Base-by-base conservation (phyloP, 768 basidiomycete species). In the Steccherinum ochraceum region DNA sequence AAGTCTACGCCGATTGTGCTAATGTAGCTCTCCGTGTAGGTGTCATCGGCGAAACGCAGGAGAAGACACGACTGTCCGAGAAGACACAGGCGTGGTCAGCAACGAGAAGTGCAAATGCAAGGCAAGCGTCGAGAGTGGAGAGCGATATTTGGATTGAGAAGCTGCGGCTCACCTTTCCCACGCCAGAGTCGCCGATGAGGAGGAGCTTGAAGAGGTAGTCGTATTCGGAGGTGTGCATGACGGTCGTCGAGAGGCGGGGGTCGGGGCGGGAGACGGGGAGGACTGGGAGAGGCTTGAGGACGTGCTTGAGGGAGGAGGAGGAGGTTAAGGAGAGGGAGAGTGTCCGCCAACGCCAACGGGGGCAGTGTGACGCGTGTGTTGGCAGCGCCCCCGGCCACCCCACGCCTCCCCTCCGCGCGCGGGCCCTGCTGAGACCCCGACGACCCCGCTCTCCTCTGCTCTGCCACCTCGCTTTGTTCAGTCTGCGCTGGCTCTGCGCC, bases 1-100 rank as follows among this genome's bases (percentile, higher is more conserved):
- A 96, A 96, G 75, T 96, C 93, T 52, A 97, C 93, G 58, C 96
- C 96, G 69, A 97, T 98, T 35, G 95, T 97, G 52, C 86, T 89
- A 66, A 98, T 94, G 71, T 95, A 97, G 60, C 89, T 92, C 68
- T 95, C 93, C 48, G 95, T 96, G 77, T 94, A 97, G 46, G 93
- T 89, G 69, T 97, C 95, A 71, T 98, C 95, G 54, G 89, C 89
- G 62, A 93, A 93, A 67, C 91, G 91, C 58, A 93, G 78, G 56
- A 93, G 83, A 59, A 93, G 75, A 72, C 90, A 93, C 45, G 94
- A 97, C 86, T 97, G 70, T n/a, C n/a, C n/a, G n/a, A n/a, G n/a
- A n/a, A n/a, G 27, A 21, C 11, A 30, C 42, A 41, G n/a, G n/a
- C n/a, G n/a, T n/a, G n/a, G n/a, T n/a, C n/a, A n/a, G n/a, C n/a